Evolutionary conservation across 805 yeast genomes (phyloP), one percentile per base, ranked within the genome.

Genomic region (Ogataea chonburiensis): DNA sequence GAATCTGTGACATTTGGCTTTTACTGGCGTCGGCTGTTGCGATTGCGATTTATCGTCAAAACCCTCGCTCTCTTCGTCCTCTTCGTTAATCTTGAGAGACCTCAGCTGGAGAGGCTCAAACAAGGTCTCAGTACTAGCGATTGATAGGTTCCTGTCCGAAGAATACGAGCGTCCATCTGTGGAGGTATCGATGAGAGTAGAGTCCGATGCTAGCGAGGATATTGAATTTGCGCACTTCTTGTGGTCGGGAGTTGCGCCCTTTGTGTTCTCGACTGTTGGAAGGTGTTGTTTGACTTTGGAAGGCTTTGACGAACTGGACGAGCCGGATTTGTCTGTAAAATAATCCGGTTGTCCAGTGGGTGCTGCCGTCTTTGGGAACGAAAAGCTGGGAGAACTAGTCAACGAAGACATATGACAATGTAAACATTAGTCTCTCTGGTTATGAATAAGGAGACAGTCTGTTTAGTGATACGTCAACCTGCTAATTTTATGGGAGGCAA

Each of bases 81-180:
- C 54, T 34, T 47, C 52, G 23, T 31, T 43, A 17, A 46, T 50
- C 17, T 40, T 42, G 17, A 38, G 34, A 11, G 45, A 31, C 26
- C 37, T 34, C 7, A 50, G 30, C 25, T 43, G 47, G 5, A 45
- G 43, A 3, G 41, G 33, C 8, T 47, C 55, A 13, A 40, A 39
- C n/a, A 50, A 28, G 7, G 55, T 50, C n/a, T 50, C 55, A 2
- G 52, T 38, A 31, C 49, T 42, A 6, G 50, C 45, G 1, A 46
- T 42, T 5, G 55, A 50, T 10, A 37, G 19, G 28, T 43, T 42
- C 27, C 45, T 33, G 2, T 31, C 36, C 13, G 27, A 23, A 6
- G 20, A 6, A 7, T 22, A 11, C 16, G 34, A 34, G 5, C 12
- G 23, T 1, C 31, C 10, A 3, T 40, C 35, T 20, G 24, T 28